Conservation (phyloP, 2,329 filamentous ascomycete genomes). For the Colletotrichum graminicola region DNA sequence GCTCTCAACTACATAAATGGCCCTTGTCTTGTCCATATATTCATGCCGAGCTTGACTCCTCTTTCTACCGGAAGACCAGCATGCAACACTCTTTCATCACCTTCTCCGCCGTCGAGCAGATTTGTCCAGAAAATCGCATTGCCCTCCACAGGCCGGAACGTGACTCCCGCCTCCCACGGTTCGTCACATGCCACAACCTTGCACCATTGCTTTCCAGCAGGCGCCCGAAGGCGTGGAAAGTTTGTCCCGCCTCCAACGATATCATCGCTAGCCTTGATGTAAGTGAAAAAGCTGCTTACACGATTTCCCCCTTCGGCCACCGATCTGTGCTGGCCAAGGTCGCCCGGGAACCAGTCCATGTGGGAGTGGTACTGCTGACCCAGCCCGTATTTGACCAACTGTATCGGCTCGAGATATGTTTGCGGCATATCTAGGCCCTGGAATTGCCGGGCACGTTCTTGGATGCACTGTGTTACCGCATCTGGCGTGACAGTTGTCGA, state of each 20-base stretch:
- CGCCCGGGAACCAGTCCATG: constrained; percentile 56
- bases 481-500: constrained; percentile 54
- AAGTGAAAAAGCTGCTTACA: constrained; percentile 56
- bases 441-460: constrained; percentile 54
- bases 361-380: constrained; percentile 57
- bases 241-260: constrained; percentile 56
- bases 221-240: constrained; percentile 53
- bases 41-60: constrained; percentile 57
- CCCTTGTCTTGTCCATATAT: constrained; percentile 52
- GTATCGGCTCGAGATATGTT: constrained; percentile 53
- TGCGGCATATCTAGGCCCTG: constrained; percentile 53
- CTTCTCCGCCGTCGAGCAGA: constrained; percentile 49
- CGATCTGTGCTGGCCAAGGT: constrained; percentile 42
- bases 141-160: constrained; percentile 53
- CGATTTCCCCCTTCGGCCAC: constrained; percentile 53
- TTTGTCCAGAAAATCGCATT: constrained; percentile 59
- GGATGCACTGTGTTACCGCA: constrained; percentile 53
- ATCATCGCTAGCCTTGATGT: constrained; percentile 52
- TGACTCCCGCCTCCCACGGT: constrained; percentile 55
- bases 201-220: constrained; percentile 54
- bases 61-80: constrained; percentile 55
- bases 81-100: constrained; percentile 55
- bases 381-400: constrained; percentile 54
- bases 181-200: constrained; percentile 55
- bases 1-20: constrained; percentile 42